These are phyloP conservation scores for Bryoerythrophyllum caledonicum DNA, from an alignment of 225 moss, liverwort and hornwort species.

Conservation along the genomic window DNA sequence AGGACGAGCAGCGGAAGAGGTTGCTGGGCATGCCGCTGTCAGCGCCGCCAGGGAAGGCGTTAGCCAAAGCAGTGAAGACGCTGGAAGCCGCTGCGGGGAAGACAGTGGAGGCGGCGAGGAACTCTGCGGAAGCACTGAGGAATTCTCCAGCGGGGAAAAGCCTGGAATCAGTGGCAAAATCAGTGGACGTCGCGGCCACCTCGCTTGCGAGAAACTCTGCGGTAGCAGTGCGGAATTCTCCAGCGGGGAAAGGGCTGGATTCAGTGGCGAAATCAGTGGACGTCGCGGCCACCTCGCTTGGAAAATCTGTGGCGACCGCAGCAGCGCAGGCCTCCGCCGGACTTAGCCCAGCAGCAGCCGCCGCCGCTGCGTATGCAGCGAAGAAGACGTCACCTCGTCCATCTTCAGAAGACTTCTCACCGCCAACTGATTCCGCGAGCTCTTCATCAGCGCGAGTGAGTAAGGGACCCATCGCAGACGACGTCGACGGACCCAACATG, in stretches of 20 bases:
- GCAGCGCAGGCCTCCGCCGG: conserved; percentile 15
- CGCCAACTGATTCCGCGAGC: neutral
- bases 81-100: conserved; percentile 17
- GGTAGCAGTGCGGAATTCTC: conserved; percentile 19
- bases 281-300: conserved; percentile 17
- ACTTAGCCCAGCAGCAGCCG: conserved; percentile 28
- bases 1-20: conserved; percentile 42
- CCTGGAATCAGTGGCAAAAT: conserved; percentile 20
- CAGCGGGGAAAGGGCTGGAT: conserved; percentile 20
- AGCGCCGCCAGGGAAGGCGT: conserved; percentile 31
- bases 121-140: neutral
- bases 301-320: conserved; percentile 27
- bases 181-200: conserved; percentile 4
- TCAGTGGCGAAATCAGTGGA: conserved; percentile 5
- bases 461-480: conserved; percentile 10
- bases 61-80: conserved; percentile 21
- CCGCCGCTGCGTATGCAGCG: conserved; percentile 47
- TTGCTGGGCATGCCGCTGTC: conserved; percentile 18
- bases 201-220: no score
- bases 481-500: conserved; percentile 28
- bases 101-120: neutral
- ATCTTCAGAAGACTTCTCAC: neutral
- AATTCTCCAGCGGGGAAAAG: conserved; percentile 20
- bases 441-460: neutral
- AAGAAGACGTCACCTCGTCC: conserved; percentile 26